Evolutionary conservation across 345 rosid genomes (phyloP), one percentile per base, ranked within the genome.

Genomic region (Limnanthes douglasii): DNA sequence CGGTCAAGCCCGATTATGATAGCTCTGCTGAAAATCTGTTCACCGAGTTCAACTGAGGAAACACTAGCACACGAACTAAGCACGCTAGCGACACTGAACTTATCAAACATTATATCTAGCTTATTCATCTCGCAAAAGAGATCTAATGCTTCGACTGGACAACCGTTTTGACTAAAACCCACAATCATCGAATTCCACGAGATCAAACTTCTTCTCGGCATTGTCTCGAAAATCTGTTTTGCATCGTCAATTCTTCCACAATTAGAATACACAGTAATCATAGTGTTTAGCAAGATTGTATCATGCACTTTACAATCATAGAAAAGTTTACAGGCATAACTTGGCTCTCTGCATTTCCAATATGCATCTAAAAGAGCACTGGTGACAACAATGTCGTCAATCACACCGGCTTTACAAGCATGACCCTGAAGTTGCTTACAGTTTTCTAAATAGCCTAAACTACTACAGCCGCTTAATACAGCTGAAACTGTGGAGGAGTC

Each of bases 141-240:
- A 59, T 78, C 49, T 55, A 82, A 51, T 19, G 88, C 79, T 48
- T 82, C 85, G 31, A 59, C 34, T 2, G 85, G 64, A 54, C 60
- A 71, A 45, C 93, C 78, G 37, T 86, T 86, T 60, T 72, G 81
- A 50, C 67, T 58, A 10, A 78, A 67, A 41, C 82, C 97, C 27
- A 59, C 68, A 1, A 69, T 61, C 73, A 82, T 82, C 14, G 97
- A 75, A 58, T 86, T 86, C 95, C 94, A 86, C 6, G 97, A 82
- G 42, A 82, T 65, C 68, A 78, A 59, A 49, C 72, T 82, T 59
- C 59, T 82, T 18, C 17, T 35, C 18, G 69, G 56, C 43, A 75
- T 78, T 15, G 50, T 66, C 28, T 51, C 48, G 39, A 82, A 86
- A 10, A 78, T 33, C 37, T 43, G 37, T 48, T 66, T 75, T 21